Percentiles rank a stretch among this genome's conserved stretches.
Conservation (phyloP, 179 eudicot species). For the Camellia oleifera region DNA sequence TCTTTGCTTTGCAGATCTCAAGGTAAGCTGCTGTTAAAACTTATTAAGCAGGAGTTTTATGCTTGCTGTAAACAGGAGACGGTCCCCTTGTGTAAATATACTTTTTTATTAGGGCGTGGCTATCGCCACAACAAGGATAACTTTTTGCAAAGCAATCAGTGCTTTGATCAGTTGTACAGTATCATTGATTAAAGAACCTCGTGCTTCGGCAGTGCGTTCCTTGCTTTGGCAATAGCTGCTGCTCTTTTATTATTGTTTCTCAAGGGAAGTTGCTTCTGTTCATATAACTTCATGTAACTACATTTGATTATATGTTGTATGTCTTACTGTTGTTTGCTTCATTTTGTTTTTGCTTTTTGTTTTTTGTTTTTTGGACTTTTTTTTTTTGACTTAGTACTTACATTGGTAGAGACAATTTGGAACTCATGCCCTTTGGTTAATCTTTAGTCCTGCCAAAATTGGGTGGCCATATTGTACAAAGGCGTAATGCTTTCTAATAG, state of each 20-base stretch:
- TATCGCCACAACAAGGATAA: constrained; percentile 9
- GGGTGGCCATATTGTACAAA: not conserved
- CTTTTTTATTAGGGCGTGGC: constrained; percentile 9
- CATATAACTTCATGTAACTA: constrained; percentile 6
- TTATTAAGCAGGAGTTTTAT: constrained; percentile 5
- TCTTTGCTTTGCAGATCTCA: constrained; percentile 57
- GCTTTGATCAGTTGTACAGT: constrained; percentile 6
- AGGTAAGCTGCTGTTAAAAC: constrained; percentile 44
- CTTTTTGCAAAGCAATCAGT: constrained; percentile 8
- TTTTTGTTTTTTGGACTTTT: not conserved
- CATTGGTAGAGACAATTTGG: not conserved
- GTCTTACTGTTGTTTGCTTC: not conserved
- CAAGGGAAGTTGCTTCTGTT: constrained; percentile 8
- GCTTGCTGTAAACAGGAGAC: constrained; percentile 1
- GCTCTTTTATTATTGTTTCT: constrained; percentile 3
- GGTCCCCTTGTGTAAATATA: constrained; percentile 7
- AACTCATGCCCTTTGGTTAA: constrained; percentile 1
- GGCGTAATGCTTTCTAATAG: not conserved
- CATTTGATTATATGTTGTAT: not conserved
- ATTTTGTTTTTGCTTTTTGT: too few relatives aligned
- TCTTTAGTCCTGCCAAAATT: not conserved
- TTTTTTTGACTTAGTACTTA: not conserved
- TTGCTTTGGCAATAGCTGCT: constrained; percentile 12
- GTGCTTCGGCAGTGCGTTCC: constrained; percentile 4
- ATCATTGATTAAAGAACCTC: not conserved